These are phyloP conservation scores for Dipteronia dyeriana DNA, from an alignment of 345 rosid genomes.

Conservation along the genomic window DNA sequence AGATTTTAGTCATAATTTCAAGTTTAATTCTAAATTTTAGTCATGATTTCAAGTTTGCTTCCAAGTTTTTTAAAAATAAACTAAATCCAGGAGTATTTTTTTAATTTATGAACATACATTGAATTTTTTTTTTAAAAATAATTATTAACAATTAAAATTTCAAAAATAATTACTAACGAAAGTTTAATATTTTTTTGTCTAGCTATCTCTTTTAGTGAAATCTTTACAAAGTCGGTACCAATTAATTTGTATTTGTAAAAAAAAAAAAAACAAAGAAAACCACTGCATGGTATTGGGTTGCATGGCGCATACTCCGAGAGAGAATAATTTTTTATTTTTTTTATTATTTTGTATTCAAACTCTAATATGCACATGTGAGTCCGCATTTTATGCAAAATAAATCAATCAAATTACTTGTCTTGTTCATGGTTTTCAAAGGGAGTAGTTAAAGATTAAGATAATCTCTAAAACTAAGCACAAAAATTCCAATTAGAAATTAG, in stretches of 20 bases:
- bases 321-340: conserved; percentile 11
- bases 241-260: too few relatives aligned
- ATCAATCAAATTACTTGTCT: conserved; percentile 40
- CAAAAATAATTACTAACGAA: too few relatives aligned
- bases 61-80: too few relatives aligned
- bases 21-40: too few relatives aligned
- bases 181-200: too few relatives aligned
- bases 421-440: conserved; percentile 64
- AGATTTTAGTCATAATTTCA: too few relatives aligned
- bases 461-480: conserved; percentile 26
- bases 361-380: conserved; percentile 42
- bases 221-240: not conserved
- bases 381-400: conserved; percentile 52
- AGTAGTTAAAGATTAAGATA: conserved; percentile 42
- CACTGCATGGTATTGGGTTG: conserved; percentile 15
- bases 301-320: conserved; percentile 15
- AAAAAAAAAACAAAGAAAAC: conserved; percentile 34
- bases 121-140: too few relatives aligned
- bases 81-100: too few relatives aligned
- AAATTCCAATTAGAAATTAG: not conserved
- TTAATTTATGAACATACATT: too few relatives aligned
- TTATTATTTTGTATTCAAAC: not conserved
- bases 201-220: not conserved
- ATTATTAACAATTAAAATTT: too few relatives aligned
- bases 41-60: too few relatives aligned